Evolutionary conservation across 805 yeast genomes (phyloP), one percentile per base, ranked within the genome.

Genomic region (Saccharomycopsis fermentans): DNA sequence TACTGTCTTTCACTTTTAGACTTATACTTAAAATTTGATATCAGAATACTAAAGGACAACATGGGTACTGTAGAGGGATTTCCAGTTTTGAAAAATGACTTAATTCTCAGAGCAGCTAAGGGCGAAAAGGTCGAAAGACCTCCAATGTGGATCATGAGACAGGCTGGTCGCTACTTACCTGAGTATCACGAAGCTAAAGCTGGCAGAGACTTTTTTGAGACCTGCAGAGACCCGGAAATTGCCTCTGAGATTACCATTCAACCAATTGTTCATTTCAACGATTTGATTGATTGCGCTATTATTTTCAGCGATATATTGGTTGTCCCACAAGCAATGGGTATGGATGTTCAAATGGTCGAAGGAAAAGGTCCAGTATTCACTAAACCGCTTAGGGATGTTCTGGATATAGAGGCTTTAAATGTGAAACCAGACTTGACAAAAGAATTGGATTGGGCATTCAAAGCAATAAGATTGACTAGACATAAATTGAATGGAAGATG

Each of bases 91-190:
- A 81, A 91, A 72, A 94, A 94, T 73, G 99, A 94, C 69, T 77
- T 92, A 67, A 86, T 94, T 39, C 75, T 94, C 63, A 78, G 99
- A 66, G 97, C 98, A 3, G 97, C 98, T 11, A 78, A 78, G 63
- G 97, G 86, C 55, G 96, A 92, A 69, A 74, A 74, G 61, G 97
- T 92, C 47, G 98, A 94, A 73, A 83, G 99, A 69, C 97, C 99
- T 1, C 99, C 99, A 19, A 83, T 94, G 61, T 94, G 97, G 97
- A 86, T 91, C 65, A 90, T 90, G 97, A 82, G 97, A 73, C 97
- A 90, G 75, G 97, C 97, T n/a, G 97, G 97, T 19, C 79, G 97
- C 62, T 90, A 91, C 67, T 74, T 77, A 37, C 96, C 96, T 32
- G 96, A 94, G 69, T 94, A 94, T 70, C 96, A 91, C 70, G 80